These are phyloP conservation scores for Aegle marmelos DNA, from an alignment of 345 rosid genomes.

Conservation along the genomic window DNA sequence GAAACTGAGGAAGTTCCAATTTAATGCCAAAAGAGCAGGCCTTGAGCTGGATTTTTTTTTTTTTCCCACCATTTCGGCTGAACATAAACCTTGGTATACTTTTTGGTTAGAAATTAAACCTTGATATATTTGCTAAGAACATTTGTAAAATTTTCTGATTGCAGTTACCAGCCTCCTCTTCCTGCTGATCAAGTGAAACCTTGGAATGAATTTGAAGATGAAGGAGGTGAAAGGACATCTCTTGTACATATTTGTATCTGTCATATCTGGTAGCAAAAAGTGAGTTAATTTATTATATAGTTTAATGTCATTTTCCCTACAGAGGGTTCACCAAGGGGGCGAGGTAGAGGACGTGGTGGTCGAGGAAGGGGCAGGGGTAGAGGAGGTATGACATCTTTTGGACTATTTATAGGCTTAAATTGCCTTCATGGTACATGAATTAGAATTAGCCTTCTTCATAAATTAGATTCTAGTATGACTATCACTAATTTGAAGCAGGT, in stretches of 20 bases:
- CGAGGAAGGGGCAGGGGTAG: constrained; percentile 36
- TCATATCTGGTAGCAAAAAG: not conserved
- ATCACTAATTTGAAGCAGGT: not conserved
- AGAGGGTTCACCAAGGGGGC: constrained; percentile 24
- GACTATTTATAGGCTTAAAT: not conserved
- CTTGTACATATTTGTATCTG: not conserved
- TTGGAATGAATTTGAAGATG: constrained; percentile 32
- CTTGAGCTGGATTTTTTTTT: not conserved
- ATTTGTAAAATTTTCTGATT: not conserved
- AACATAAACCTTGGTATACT: not conserved
- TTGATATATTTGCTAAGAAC: not conserved
- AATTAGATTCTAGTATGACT: not conserved
- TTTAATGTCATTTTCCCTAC: not conserved
- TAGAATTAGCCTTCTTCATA: not conserved
- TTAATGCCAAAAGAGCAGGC: not conserved
- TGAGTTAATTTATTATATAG: not conserved
- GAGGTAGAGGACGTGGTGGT: constrained; percentile 31
- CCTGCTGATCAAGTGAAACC: constrained; percentile 33
- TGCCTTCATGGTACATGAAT: not conserved
- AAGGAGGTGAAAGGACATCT: constrained; percentile 17
- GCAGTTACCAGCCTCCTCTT: constrained; percentile 38
- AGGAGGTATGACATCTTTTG: constrained; percentile 27
- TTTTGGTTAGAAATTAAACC: not conserved
- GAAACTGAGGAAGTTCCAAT: not conserved
- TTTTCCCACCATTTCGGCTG: too few species aligned